Evolutionary conservation across 2,329 filamentous ascomycete genomes (phyloP).

Genomic region (Trichothecium roseum): DNA sequence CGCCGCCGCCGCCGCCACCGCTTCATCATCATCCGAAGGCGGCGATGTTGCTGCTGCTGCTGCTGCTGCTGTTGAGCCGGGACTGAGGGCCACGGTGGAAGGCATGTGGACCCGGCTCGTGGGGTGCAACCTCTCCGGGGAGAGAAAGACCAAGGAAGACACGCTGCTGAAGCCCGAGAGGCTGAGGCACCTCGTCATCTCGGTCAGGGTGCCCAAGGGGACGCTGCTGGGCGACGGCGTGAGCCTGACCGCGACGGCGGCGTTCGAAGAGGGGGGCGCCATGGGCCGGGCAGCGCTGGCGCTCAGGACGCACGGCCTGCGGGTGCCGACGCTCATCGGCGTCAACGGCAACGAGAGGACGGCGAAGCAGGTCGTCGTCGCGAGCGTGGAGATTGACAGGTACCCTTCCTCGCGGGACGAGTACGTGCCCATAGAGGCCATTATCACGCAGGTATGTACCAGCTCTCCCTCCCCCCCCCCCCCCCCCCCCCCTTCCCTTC

Average conservation of each 20-base stretch:
- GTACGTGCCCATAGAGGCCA: constrained; percentile 45
- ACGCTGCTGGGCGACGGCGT: constrained; percentile 54
- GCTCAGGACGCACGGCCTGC: constrained; percentile 45
- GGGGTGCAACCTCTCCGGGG: constrained; percentile 8
- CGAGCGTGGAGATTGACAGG: constrained; percentile 51
- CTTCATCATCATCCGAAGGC: no score
- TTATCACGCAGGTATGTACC: constrained; percentile 47
- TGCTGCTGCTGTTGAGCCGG: not conserved
- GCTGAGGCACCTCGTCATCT: constrained; percentile 38
- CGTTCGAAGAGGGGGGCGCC: constrained; percentile 20
- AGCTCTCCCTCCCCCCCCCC: not conserved
- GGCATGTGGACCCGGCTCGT: constrained; percentile 21
- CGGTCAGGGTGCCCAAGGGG: constrained; percentile 54
- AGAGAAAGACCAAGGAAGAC: constrained; percentile 6
- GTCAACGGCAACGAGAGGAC: constrained; percentile 61
- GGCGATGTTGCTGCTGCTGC: no score
- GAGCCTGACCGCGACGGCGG: constrained; percentile 35
- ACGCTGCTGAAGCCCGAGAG: constrained; percentile 19
- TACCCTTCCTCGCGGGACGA: constrained; percentile 34
- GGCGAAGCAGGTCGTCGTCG: constrained; percentile 55
- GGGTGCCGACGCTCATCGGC: constrained; percentile 58
- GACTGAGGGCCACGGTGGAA: constrained; percentile 17
- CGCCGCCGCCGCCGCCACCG: no score
- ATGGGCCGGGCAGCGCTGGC: constrained; percentile 6
- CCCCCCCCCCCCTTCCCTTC: not conserved